phyloP scores from a whole-genome alignment of 2,329 filamentous ascomycete species.

The Neocatenulostroma microsporum region DNA sequence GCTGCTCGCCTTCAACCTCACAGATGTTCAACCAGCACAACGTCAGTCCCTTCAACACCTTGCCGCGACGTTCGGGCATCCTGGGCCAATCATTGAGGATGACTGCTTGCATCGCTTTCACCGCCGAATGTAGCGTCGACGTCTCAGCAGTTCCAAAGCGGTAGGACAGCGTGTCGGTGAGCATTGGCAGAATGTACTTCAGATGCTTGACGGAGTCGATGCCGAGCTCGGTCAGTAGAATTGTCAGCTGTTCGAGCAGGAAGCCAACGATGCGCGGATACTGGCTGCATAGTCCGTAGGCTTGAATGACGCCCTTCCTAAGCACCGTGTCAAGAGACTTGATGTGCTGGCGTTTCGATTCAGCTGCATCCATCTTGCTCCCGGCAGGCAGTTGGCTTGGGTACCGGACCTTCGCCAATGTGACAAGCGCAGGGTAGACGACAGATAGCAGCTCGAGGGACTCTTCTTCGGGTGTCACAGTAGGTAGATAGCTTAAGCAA shows the following conservation, averaged over 20 bases:
- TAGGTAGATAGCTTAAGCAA: constrained; percentile 67
- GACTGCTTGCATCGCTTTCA: constrained; percentile 48
- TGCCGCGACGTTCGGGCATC: constrained; percentile 53
- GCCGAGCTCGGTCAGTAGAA: constrained; percentile 50
- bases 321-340: constrained; percentile 39
- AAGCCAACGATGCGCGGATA: constrained; percentile 51
- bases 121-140: constrained; percentile 48
- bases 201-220: constrained; percentile 61
- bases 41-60: constrained; percentile 54
- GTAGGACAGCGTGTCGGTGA: constrained; percentile 59
- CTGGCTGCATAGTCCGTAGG: constrained; percentile 50
- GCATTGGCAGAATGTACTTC: constrained; percentile 59
- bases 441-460: constrained; percentile 56
- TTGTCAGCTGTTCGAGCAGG: constrained; percentile 46
- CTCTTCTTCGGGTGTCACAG: constrained; percentile 65
- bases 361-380: constrained; percentile 11
- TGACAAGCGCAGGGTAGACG: constrained; percentile 60
- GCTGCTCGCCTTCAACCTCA: constrained; percentile 11
- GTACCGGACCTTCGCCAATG: constrained; percentile 45
- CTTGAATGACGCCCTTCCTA: constrained; percentile 36
- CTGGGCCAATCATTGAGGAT: constrained; percentile 63
- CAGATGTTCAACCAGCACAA: constrained; percentile 29
- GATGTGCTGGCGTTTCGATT: constrained; percentile 26
- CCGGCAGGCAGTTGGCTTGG: constrained; percentile 11
- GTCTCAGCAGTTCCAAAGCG: constrained; percentile 64